Evolutionary conservation across 1,139 yeast genomes (phyloP).

Genomic region (Pichia kudriavzevii): DNA sequence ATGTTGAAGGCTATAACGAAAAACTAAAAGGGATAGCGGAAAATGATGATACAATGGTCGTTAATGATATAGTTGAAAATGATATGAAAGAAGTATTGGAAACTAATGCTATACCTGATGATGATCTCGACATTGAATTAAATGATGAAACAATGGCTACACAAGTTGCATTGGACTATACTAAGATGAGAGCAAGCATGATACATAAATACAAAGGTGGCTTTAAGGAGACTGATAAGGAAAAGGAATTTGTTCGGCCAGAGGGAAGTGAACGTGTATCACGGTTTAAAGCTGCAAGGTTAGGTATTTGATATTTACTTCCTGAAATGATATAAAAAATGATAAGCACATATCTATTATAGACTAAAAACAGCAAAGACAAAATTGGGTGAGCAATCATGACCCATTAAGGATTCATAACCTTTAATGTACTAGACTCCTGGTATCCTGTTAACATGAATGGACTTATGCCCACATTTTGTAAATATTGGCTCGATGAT

Average conservation of each 20-base stretch:
- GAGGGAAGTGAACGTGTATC: constrained; percentile 53
- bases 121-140: constrained; percentile 27
- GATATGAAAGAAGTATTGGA: constrained; percentile 16
- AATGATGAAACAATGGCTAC: constrained; percentile 34
- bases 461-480: constrained; percentile 22
- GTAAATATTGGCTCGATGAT: constrained; percentile 18
- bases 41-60: constrained; percentile 35
- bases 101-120: constrained; percentile 17
- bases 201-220: constrained; percentile 39
- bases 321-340: no score
- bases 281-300: constrained; percentile 58
- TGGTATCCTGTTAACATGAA: constrained; percentile 25
- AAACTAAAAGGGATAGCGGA: constrained; percentile 33
- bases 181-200: constrained; percentile 47
- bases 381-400: no score
- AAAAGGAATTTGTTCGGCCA: constrained; percentile 60
- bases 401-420: constrained; percentile 4
- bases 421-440: constrained; percentile 7
- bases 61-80: constrained; percentile 35
- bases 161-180: constrained; percentile 49
- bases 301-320: constrained; percentile 23
- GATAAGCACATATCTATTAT: no score
- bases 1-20: constrained; percentile 43
- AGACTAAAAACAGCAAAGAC: no score
- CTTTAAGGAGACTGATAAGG: constrained; percentile 39